phyloP scores from a whole-genome alignment of 1,284 basidiomycete genomes.

The Marasmius sp. region DNA sequence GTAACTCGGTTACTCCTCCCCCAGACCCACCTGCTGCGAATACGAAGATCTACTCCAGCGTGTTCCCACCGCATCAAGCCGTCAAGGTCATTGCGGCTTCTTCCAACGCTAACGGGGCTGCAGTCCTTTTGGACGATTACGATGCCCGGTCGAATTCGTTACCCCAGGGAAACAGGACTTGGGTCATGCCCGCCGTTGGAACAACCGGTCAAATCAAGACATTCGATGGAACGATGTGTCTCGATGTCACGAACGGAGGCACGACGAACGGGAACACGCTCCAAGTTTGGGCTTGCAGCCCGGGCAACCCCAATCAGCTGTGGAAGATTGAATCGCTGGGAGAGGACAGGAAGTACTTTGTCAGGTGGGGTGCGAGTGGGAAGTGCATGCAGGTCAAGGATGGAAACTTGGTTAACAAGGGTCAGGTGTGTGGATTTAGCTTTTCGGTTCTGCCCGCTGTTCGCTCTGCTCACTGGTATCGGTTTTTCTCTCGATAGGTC shows the following conservation, averaged over 20 bases:
- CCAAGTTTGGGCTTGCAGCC: conserved; percentile 13
- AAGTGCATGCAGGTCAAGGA: background rate
- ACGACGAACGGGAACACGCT: conserved; percentile 12
- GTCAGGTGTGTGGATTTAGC: background rate
- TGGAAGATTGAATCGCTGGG: background rate
- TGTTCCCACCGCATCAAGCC: background rate
- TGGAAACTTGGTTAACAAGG: background rate
- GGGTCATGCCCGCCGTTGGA: background rate
- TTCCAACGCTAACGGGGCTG: background rate
- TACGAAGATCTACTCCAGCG: background rate
- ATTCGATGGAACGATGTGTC: conserved; percentile 6
- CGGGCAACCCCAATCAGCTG: conserved; percentile 1
- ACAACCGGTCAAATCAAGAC: background rate
- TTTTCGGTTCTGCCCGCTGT: background rate
- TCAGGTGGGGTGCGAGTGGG: background rate
- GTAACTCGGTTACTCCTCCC: background rate
- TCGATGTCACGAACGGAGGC: conserved; percentile 12
- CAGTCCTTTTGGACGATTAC: background rate
- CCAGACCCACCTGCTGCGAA: background rate
- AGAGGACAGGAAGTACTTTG: background rate
- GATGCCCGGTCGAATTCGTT: background rate
- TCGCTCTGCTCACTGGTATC: background rate
- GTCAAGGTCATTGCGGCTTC: background rate
- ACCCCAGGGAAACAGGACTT: background rate
- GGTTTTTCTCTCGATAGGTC: background rate